A percentile compares a stretch with the other conserved stretches of the same genome.
Conservation (phyloP, 2,329 filamentous ascomycete species). For the Stylonectria norvegica region DNA sequence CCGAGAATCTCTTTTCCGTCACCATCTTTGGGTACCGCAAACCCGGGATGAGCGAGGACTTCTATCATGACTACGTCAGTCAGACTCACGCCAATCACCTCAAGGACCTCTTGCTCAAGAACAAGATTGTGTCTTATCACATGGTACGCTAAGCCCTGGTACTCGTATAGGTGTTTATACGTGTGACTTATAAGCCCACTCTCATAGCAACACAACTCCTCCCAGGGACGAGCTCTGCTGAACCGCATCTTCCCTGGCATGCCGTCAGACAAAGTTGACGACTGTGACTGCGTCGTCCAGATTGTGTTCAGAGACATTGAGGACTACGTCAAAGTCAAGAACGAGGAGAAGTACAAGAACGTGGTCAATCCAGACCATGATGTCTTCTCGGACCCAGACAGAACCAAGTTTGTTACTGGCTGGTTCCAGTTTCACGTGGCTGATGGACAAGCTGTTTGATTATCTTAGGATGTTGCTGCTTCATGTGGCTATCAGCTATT, state of each 20-base stretch:
- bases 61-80: slow-evolving; percentile 22
- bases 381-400: slow-evolving; percentile 13
- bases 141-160: slow-evolving; percentile 9
- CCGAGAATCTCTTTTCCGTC: slow-evolving; percentile 14
- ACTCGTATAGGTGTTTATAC: not conserved
- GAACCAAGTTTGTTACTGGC: slow-evolving; percentile 19
- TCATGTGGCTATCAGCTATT: not conserved
- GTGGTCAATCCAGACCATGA: slow-evolving; percentile 18
- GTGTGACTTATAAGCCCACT: slow-evolving; percentile 1
- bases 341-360: slow-evolving; percentile 13
- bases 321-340: slow-evolving; percentile 15
- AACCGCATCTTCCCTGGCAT: slow-evolving; percentile 15
- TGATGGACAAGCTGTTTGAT: slow-evolving; percentile 13
- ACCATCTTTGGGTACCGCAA: slow-evolving; percentile 25
- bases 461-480: not conserved
- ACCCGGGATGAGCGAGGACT: slow-evolving; percentile 17
- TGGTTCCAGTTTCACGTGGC: slow-evolving; percentile 21
- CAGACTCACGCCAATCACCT: slow-evolving; percentile 18
- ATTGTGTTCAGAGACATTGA: slow-evolving; percentile 16
- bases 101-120: slow-evolving; percentile 20
- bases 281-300: slow-evolving; percentile 14
- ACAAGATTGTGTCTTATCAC: slow-evolving; percentile 22
- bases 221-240: slow-evolving; percentile 10
- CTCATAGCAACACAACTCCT: slow-evolving; percentile 20
- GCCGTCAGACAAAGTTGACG: slow-evolving; percentile 9